Evolutionary conservation across 2,329 filamentous ascomycete genomes (phyloP).

Genomic region (Tetracladium maxilliforme): DNA sequence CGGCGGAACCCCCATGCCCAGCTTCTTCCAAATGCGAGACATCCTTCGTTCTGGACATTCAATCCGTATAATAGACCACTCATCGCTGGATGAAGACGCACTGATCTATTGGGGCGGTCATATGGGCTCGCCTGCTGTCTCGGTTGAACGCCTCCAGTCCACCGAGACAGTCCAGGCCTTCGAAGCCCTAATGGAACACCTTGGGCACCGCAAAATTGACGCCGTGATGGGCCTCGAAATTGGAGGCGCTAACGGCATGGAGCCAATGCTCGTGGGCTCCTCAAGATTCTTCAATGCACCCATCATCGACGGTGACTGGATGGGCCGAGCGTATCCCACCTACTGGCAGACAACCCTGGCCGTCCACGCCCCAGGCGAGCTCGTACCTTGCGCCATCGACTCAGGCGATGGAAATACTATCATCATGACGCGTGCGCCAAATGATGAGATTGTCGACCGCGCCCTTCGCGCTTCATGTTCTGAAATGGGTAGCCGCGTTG

Average conservation of each 20-base stretch:
- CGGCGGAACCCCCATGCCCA: conserved; percentile 27
- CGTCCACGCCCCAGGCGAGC: conserved; percentile 21
- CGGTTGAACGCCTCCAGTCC: conserved; percentile 23
- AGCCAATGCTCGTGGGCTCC: conserved; percentile 12
- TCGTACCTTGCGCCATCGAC: conserved; percentile 27
- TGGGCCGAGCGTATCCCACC: conserved; percentile 28
- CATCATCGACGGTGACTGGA: conserved; percentile 26
- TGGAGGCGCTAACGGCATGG: conserved; percentile 23
- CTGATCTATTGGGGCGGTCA: conserved; percentile 27
- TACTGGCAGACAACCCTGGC: conserved; percentile 28
- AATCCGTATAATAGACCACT: conserved; percentile 22
- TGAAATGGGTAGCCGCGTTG: conserved; percentile 24
- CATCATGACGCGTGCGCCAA: conserved; percentile 22
- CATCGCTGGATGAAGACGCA: conserved; percentile 25
- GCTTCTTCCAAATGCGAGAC: conserved; percentile 23
- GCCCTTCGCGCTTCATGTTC: conserved; percentile 22
- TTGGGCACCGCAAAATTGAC: conserved; percentile 13
- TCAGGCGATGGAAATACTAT: conserved; percentile 27
- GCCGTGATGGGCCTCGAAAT: conserved; percentile 21
- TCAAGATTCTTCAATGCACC: conserved; percentile 16
- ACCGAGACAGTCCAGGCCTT: conserved; percentile 22
- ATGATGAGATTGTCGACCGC: conserved; percentile 24
- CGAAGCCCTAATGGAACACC: conserved; percentile 18
- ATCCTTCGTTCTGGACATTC: conserved; percentile 21
- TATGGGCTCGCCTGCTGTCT: conserved; percentile 25